A percentile compares a stretch with the other conserved stretches of the same genome.
phyloP scores from a whole-genome alignment of 306 rosid genomes.

The Ormosia semicastrata region DNA sequence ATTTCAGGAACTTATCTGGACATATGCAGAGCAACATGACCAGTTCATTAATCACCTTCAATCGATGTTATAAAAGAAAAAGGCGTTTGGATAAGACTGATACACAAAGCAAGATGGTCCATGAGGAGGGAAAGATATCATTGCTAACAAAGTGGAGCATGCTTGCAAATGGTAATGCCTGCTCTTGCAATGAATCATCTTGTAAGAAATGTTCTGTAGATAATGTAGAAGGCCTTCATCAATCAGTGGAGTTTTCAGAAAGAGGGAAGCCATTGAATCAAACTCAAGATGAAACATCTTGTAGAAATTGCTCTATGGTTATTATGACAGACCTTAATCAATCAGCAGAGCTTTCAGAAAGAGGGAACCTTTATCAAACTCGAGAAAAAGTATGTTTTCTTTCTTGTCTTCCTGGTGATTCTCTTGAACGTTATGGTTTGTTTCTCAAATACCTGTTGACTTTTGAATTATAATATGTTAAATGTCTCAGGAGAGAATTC shows the following conservation, averaged over 20 bases:
- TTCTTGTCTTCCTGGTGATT: neutral
- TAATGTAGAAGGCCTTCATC: constrained; percentile 11
- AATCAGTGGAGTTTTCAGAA: constrained; percentile 19
- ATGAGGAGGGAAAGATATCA: constrained; percentile 6
- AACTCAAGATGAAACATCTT: constrained; percentile 4
- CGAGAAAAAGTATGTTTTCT: constrained; percentile 19
- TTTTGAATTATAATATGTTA: neutral
- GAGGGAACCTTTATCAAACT: neutral
- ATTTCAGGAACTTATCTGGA: neutral
- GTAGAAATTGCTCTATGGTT: constrained; percentile 2
- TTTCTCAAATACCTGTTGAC: neutral
- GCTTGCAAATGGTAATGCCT: neutral
- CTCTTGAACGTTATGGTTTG: neutral
- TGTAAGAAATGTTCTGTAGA: neutral
- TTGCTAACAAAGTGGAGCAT: constrained; percentile 18
- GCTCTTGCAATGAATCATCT: constrained; percentile 12
- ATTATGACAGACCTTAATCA: constrained; percentile 21
- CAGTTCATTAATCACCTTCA: constrained; percentile 36
- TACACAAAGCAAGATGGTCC: neutral
- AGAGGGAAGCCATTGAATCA: neutral
- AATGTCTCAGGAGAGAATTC: neutral
- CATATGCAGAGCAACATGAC: neutral
- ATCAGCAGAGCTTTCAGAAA: constrained; percentile 16
- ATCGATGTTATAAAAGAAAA: constrained; percentile 36
- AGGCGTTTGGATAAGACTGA: constrained; percentile 14